A percentile compares a stretch with the other conserved stretches of the same genome.
These are phyloP conservation scores for Aspergillus sp. DNA, from an alignment of 2,329 filamentous ascomycete genomes.

Conservation along the genomic window DNA sequence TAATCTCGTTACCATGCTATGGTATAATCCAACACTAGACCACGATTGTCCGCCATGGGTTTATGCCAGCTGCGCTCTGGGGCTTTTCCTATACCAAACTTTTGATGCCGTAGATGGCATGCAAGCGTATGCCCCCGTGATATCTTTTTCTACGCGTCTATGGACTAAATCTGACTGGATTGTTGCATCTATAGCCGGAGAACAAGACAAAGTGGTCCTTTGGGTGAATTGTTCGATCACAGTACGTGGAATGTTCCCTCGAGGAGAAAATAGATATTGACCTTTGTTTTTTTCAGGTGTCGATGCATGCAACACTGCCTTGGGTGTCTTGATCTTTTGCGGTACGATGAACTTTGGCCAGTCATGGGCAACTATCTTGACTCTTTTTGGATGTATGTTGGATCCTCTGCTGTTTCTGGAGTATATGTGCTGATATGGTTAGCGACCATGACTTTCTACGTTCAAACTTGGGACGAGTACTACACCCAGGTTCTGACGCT, in stretches of 20 bases:
- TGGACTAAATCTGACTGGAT: too few relatives aligned
- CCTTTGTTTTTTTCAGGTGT: slow-evolving; percentile 49
- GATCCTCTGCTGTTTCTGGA: background rate
- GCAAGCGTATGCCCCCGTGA: slow-evolving; percentile 65
- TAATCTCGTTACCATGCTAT: slow-evolving; percentile 87
- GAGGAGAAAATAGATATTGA: background rate
- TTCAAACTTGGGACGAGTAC: slow-evolving; percentile 99
- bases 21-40: slow-evolving; percentile 93
- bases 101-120: slow-evolving; percentile 95
- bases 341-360: slow-evolving; percentile 90
- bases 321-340: slow-evolving; percentile 88
- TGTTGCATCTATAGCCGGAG: slow-evolving; percentile 55
- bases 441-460: slow-evolving; percentile 93
- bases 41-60: slow-evolving; percentile 94
- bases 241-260: slow-evolving; percentile 43
- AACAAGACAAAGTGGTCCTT: slow-evolving; percentile 84
- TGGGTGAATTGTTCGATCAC: slow-evolving; percentile 96
- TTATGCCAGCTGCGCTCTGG: slow-evolving; percentile 84
- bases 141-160: too few relatives aligned
- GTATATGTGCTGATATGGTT: slow-evolving; percentile 6
- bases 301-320: slow-evolving; percentile 91
- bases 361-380: slow-evolving; percentile 80
- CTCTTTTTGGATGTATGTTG: slow-evolving; percentile 71
- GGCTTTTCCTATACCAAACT: slow-evolving; percentile 93
- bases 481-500: slow-evolving; percentile 94